Evolutionary conservation across 148 eudicot genomes (phyloP).

Genomic region (Dysphania ambrosioides): DNA sequence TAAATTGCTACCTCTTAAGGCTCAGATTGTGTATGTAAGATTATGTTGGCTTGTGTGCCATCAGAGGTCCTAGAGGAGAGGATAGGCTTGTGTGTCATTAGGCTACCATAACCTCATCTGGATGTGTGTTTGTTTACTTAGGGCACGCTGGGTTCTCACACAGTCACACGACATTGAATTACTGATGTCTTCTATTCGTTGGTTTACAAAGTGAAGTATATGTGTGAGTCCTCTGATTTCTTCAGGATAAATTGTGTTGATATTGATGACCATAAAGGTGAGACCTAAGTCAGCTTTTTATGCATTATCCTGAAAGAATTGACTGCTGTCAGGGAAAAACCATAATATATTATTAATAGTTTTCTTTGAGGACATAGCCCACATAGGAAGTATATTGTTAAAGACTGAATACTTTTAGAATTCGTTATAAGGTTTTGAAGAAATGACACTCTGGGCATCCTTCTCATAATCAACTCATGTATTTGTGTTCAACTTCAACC

Average conservation of each 20-base stretch:
- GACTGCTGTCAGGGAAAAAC: background rate
- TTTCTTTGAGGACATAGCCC: background rate
- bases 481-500: background rate
- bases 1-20: background rate
- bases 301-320: background rate
- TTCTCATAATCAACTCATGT: background rate
- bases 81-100: no score
- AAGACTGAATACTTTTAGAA: background rate
- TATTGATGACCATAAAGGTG: background rate
- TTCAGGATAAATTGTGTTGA: background rate
- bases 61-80: background rate
- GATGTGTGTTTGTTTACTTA: background rate
- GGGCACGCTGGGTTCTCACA: background rate
- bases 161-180: background rate
- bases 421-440: background rate
- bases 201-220: background rate
- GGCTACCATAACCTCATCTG: background rate
- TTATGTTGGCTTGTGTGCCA: background rate
- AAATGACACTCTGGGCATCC: background rate
- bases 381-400: no score
- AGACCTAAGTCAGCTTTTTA: background rate
- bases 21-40: background rate
- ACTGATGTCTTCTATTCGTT: background rate
- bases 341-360: no score
- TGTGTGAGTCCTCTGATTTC: background rate